Conservation (phyloP, 192 early-diverging fungal genomes). For the Coemansia sp. region DNA sequence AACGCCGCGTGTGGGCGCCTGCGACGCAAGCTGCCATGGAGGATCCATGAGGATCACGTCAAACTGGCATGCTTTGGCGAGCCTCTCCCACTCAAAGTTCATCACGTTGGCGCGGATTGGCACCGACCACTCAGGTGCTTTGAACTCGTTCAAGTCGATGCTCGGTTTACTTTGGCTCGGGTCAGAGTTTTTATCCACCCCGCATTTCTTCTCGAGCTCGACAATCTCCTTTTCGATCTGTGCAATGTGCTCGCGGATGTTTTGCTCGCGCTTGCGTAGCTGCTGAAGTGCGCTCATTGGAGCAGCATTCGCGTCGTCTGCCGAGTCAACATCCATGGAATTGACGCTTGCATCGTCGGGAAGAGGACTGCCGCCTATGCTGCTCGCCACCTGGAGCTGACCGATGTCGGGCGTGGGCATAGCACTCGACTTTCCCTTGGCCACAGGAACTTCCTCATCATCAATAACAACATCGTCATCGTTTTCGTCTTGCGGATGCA, state of each 20-base stretch:
- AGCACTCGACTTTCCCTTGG: conserved; percentile 12
- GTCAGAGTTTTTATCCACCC: conserved; percentile 22
- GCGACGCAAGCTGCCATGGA: conserved; percentile 95
- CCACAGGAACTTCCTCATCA: neutral
- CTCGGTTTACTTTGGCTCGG: conserved; percentile 9
- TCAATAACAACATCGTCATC: conserved; percentile 29
- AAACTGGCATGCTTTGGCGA: conserved; percentile 83
- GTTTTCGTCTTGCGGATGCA: conserved; percentile 1
- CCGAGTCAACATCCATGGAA: conserved; percentile 16
- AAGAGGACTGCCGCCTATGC: conserved; percentile 15
- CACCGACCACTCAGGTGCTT: conserved; percentile 90
- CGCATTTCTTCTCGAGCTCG: conserved; percentile 56
- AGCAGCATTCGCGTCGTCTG: conserved; percentile 5
- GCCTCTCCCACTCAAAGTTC: conserved; percentile 89
- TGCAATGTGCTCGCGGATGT: conserved; percentile 58
- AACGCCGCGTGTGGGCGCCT: conserved; percentile 88
- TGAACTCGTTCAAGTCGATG: conserved; percentile 74
- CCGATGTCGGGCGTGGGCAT: conserved; percentile 49
- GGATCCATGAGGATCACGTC: conserved; percentile 95
- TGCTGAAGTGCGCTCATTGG: conserved; percentile 10
- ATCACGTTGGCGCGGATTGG: conserved; percentile 95
- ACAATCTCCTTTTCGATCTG: conserved; percentile 58
- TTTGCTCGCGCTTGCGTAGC: conserved; percentile 58
- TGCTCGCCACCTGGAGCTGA: conserved; percentile 31
- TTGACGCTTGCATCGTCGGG: neutral